A percentile compares a stretch with the other conserved stretches of the same genome.
Evolutionary conservation across 129 eudicot genomes (phyloP).

Genomic region (Solidago caesia): DNA sequence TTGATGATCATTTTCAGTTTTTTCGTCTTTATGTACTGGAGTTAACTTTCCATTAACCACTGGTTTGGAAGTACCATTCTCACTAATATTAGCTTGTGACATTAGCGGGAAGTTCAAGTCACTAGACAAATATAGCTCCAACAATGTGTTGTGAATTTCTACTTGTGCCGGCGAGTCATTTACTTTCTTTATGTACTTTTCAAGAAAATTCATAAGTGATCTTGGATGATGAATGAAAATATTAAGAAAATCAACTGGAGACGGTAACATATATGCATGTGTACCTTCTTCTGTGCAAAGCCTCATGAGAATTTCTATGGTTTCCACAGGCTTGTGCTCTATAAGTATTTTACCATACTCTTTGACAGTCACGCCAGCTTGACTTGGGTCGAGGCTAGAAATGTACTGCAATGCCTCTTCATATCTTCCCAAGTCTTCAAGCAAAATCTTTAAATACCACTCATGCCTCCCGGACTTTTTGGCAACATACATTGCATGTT

Average conservation of each 20-base stretch:
- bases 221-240: conserved; percentile 85
- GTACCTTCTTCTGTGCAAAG: conserved; percentile 85
- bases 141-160: conserved; percentile 90
- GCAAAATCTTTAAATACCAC: conserved; percentile 92
- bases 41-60: conserved; percentile 49
- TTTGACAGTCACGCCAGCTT: conserved; percentile 92
- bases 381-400: conserved; percentile 86
- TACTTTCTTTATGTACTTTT: conserved; percentile 73
- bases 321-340: conserved; percentile 86
- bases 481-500: conserved; percentile 99
- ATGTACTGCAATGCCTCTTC: conserved; percentile 90
- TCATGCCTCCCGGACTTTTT: conserved; percentile 93
- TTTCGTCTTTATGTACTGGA: conserved; percentile 34
- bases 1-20: conserved; percentile 48
- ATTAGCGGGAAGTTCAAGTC: conserved; percentile 72
- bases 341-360: conserved; percentile 92
- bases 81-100: conserved; percentile 44
- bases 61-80: conserved; percentile 39
- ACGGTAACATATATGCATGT: conserved; percentile 74
- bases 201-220: conserved; percentile 91
- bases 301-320: conserved; percentile 76
- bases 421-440: conserved; percentile 85
- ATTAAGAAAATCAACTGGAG: conserved; percentile 95
- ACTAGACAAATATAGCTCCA: conserved; percentile 81
- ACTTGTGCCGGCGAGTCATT: conserved; percentile 96